phyloP scores from a whole-genome alignment of 2,329 filamentous ascomycete genomes.

The Penicillium occitanis region DNA sequence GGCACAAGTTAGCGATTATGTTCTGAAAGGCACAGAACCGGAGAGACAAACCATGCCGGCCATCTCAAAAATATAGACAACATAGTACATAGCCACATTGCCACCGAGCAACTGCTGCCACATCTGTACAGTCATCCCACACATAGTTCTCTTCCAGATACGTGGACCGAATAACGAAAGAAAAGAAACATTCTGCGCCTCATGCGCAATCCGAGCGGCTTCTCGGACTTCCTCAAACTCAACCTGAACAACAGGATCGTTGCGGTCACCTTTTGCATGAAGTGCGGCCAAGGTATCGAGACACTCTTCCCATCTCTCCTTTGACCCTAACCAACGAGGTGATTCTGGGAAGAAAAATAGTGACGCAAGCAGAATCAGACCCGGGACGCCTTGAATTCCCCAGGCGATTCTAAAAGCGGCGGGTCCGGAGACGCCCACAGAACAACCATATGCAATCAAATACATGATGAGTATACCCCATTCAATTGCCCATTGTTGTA shows the following conservation, averaged over 20 bases:
- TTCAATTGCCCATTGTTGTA: constrained; percentile 48
- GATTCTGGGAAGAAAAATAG: constrained; percentile 61
- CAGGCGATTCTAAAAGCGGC: constrained; percentile 60
- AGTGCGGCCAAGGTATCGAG: constrained; percentile 56
- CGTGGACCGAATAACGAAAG: constrained; percentile 48
- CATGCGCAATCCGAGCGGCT: constrained; percentile 48
- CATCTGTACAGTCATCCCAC: constrained; percentile 55
- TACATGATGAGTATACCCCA: constrained; percentile 49
- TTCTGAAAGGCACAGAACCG: constrained; percentile 39
- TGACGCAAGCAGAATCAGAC: constrained; percentile 55
- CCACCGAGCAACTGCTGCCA: constrained; percentile 60
- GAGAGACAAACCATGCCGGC: constrained; percentile 52
- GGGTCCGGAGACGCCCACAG: constrained; percentile 36
- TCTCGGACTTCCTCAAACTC: constrained; percentile 47
- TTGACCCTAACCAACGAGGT: constrained; percentile 60
- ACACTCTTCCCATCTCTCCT: constrained; percentile 58
- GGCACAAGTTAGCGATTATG: constrained; percentile 14
- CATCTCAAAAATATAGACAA: constrained; percentile 61
- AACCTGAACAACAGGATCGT: constrained; percentile 57
- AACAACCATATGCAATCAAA: constrained; percentile 42
- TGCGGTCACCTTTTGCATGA: constrained; percentile 55
- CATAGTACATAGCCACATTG: constrained; percentile 61
- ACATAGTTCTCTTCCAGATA: constrained; percentile 55
- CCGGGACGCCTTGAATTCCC: constrained; percentile 63
- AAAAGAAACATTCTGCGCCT: constrained; percentile 48